phyloP scores from a whole-genome alignment of 2,329 filamentous ascomycete genomes.

The Nigrospora sphaerica region DNA sequence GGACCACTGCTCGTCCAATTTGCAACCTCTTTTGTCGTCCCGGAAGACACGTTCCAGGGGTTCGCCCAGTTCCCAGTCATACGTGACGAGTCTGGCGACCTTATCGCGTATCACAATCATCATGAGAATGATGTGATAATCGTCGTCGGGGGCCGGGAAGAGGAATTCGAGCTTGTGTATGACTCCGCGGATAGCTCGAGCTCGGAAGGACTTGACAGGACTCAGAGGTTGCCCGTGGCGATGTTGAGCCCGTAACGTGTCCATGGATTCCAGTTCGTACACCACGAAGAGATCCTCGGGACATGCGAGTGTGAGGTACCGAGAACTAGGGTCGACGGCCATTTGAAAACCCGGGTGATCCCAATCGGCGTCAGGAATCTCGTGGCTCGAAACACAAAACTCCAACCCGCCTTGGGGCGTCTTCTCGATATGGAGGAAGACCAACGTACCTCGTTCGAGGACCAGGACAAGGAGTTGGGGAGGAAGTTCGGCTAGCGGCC shows the following conservation, averaged over 20 bases:
- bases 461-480: conserved; percentile 78
- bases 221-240: conserved; percentile 34
- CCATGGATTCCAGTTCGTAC: conserved; percentile 58
- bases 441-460: conserved; percentile 63
- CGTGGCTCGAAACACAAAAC: conserved; percentile 55
- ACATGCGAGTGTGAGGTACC: conserved; percentile 62
- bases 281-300: conserved; percentile 64
- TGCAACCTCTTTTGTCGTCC: conserved; percentile 40
- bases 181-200: conserved; percentile 54
- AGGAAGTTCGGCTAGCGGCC: conserved; percentile 36
- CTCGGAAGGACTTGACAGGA: conserved; percentile 46
- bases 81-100: conserved; percentile 45
- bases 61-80: conserved; percentile 53
- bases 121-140: conserved; percentile 68
- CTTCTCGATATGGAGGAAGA: conserved; percentile 66
- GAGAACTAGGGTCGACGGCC: conserved; percentile 70
- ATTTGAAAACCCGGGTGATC: conserved; percentile 58
- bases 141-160: conserved; percentile 59
- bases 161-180: conserved; percentile 86
- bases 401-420: conserved; percentile 37
- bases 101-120: conserved; percentile 48
- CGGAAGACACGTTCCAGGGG: conserved; percentile 36
- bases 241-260: conserved; percentile 43
- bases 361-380: conserved; percentile 49
- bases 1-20: conserved; percentile 42